Conservation (phyloP, 1,284 basidiomycete species). For the Somion occarium region DNA sequence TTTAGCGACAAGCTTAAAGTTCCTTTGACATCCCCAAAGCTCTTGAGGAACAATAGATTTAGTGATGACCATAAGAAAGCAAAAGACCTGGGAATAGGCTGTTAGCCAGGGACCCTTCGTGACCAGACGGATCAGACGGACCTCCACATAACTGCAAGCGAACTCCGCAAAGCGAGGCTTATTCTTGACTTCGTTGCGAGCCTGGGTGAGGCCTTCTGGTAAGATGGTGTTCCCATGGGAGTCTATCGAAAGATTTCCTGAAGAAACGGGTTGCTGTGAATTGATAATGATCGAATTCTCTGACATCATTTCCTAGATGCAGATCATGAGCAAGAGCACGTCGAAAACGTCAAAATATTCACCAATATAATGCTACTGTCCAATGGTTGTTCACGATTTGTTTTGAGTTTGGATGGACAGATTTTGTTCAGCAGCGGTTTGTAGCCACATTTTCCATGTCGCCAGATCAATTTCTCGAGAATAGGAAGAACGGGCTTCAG, state of each 20-base stretch:
- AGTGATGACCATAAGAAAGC: slow-evolving; percentile 63
- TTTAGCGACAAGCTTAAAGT: slow-evolving; percentile 56
- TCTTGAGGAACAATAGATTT: slow-evolving; percentile 68
- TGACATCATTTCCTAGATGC: slow-evolving; percentile 69
- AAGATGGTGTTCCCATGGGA: slow-evolving; percentile 41
- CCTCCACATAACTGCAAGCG: slow-evolving; percentile 59
- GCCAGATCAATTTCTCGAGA: slow-evolving; percentile 60
- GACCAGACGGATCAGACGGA: slow-evolving; percentile 23
- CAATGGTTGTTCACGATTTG: slow-evolving; percentile 30
- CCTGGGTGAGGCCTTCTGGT: slow-evolving; percentile 42
- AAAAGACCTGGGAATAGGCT: slow-evolving; percentile 54
- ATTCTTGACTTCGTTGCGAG: slow-evolving; percentile 35
- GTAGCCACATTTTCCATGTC: slow-evolving; percentile 71
- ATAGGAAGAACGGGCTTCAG: slow-evolving; percentile 51
- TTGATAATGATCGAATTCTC: slow-evolving; percentile 53
- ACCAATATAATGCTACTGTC: slow-evolving; percentile 60
- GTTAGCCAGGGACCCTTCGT: not conserved
- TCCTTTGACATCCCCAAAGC: slow-evolving; percentile 76
- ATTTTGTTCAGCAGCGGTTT: slow-evolving; percentile 55
- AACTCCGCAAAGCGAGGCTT: slow-evolving; percentile 83
- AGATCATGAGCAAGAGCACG: not conserved
- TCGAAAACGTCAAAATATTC: not conserved
- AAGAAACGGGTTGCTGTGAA: slow-evolving; percentile 39
- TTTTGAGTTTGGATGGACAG: slow-evolving; percentile 66
- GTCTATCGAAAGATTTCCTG: slow-evolving; percentile 38